phyloP scores from a whole-genome alignment of 176 grass and related monocot species.

The Eragrostis nindensis region DNA sequence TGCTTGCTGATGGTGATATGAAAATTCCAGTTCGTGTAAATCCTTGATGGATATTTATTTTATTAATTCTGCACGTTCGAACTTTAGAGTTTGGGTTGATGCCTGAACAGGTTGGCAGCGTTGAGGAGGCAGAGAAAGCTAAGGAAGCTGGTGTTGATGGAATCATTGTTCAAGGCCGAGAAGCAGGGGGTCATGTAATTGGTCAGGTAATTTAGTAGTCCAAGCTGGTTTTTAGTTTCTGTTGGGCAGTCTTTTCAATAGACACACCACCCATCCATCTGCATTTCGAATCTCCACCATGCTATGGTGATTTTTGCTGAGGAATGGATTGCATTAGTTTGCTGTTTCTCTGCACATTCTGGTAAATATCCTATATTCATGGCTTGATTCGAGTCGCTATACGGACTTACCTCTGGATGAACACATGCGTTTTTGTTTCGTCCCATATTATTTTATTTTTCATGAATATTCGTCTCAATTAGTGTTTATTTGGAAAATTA shows the following conservation, averaged over 20 bases:
- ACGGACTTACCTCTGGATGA: background rate
- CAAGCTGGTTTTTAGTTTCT: slow-evolving; percentile 23
- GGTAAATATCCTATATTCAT: background rate
- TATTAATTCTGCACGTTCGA: background rate
- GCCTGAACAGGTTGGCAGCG: slow-evolving; percentile 61
- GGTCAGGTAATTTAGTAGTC: slow-evolving; percentile 57
- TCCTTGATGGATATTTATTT: slow-evolving; percentile 11
- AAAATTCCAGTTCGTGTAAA: background rate
- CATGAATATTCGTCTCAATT: slow-evolving; percentile 18
- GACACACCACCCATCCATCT: background rate
- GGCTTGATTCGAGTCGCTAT: slow-evolving; percentile 12
- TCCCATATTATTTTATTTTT: slow-evolving; percentile 22
- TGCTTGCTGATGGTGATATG: background rate
- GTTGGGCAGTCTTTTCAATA: slow-evolving; percentile 8
- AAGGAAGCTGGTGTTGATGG: slow-evolving; percentile 91
- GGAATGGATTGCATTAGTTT: slow-evolving; percentile 8
- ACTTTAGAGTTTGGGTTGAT: background rate
- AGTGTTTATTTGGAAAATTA: slow-evolving; percentile 42
- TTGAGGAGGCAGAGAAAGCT: slow-evolving; percentile 78
- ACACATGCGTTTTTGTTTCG: background rate
- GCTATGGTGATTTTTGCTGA: background rate
- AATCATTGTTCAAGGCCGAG: slow-evolving; percentile 88
- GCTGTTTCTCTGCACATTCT: background rate
- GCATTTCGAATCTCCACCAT: slow-evolving; percentile 27
- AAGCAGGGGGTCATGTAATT: slow-evolving; percentile 92